Evolutionary conservation across 371 early-diverging fungal genomes (phyloP).

Genomic region (Thermomucor indicae-seudaticae): DNA sequence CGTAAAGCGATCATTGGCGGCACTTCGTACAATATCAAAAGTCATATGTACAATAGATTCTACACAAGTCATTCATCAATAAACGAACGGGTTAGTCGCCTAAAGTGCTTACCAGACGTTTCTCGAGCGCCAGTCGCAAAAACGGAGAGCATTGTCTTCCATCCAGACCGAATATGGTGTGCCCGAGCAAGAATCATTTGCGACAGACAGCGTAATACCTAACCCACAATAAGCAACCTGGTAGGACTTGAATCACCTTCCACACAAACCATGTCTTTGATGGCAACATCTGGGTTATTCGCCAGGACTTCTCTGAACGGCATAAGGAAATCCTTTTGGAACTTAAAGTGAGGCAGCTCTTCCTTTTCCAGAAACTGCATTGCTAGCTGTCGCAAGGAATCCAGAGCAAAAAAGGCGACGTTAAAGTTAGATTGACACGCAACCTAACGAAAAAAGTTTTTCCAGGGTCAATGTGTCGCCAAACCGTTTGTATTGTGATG

Average conservation of each 20-base stretch:
- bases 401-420: conserved; percentile 88
- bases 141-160: conserved; percentile 87
- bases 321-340: conserved; percentile 92
- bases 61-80: conserved; percentile 1
- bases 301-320: conserved; percentile 87
- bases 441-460: conserved; percentile 39
- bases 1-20: conserved; percentile 63
- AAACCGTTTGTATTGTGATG: too few relatives aligned
- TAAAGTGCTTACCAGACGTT: conserved; percentile 38
- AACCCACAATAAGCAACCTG: background rate
- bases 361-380: conserved; percentile 94
- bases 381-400: conserved; percentile 89
- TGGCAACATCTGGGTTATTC: conserved; percentile 67
- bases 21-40: conserved; percentile 63
- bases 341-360: conserved; percentile 92
- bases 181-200: conserved; percentile 84
- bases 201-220: conserved; percentile 75
- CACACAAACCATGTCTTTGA: conserved; percentile 82
- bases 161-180: conserved; percentile 80
- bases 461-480: too few relatives aligned
- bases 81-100: background rate
- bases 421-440: conserved; percentile 85
- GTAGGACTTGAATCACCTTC: background rate
- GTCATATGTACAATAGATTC: conserved; percentile 63
- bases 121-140: conserved; percentile 79